Evolutionary conservation across 495 filamentous ascomycete genomes (phyloP).

Genomic region (Geoglossum glabrum): DNA sequence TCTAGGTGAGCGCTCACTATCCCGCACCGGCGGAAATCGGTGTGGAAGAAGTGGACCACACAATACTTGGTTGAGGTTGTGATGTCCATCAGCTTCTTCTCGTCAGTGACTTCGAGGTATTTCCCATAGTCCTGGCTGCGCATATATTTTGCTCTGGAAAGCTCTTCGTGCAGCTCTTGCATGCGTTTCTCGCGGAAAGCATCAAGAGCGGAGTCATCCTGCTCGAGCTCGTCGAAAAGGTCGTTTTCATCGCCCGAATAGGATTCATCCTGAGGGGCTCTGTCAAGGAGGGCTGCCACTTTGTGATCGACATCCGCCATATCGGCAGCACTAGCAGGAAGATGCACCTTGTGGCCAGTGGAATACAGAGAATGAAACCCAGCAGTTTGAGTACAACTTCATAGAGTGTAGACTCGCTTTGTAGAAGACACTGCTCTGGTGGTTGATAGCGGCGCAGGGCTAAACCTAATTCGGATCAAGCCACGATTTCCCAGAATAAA

Average conservation of each 20-base stretch:
- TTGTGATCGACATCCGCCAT: constrained; percentile 21
- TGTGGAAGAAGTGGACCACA: constrained; percentile 57
- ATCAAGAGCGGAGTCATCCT: constrained; percentile 33
- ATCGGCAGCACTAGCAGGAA: background rate
- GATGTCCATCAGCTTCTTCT: constrained; percentile 47
- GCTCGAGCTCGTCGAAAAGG: constrained; percentile 48
- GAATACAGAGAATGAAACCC: background rate
- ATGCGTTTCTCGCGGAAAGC: constrained; percentile 49
- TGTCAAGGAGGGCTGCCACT: constrained; percentile 28
- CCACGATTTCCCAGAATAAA: background rate
- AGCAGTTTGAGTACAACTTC: background rate
- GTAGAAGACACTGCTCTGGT: background rate
- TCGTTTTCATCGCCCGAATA: constrained; percentile 43
- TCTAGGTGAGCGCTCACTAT: constrained; percentile 48
- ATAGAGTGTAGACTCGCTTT: background rate
- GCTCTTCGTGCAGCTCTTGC: constrained; percentile 49
- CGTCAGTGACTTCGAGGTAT: constrained; percentile 40
- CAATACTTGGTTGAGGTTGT: constrained; percentile 43
- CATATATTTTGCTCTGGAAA: constrained; percentile 24
- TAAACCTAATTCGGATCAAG: background rate
- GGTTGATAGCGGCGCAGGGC: background rate
- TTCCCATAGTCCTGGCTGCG: constrained; percentile 19
- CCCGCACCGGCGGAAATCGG: constrained; percentile 50
- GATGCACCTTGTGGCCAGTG: background rate
- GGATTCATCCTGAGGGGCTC: constrained; percentile 9